Base-by-base conservation (phyloP, 495 filamentous ascomycete genomes). In the Monascus purpureus region DNA sequence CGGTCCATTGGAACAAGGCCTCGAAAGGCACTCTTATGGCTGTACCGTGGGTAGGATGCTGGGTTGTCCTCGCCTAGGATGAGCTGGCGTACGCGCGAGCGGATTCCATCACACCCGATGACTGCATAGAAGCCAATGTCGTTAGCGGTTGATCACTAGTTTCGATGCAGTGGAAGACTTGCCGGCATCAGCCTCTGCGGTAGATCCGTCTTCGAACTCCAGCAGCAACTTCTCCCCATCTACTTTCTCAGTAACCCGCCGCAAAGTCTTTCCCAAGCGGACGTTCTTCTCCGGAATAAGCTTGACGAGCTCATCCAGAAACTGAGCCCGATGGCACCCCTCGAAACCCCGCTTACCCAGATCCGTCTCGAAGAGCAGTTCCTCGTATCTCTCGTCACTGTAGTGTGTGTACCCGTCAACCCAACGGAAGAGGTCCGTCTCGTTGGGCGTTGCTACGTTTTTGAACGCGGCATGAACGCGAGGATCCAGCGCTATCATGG, bases 221-320 rank as follows among this genome's bases (percentile, higher is more conserved):
- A 77, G 33, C 2, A 58, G 22, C 2, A 67, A 41, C 14, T 59
- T 58, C 17, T 39, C 51, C 1, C 32, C 26, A 8, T 54, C 49
- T n/a, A n/a, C n/a, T n/a, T 7, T 46, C 53, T 68, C 13, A 78
- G 48, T 36, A 73, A 77, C 13, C 69, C 57, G 1, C 67, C 73
- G 1, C 75, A n/a, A n/a, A n/a, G n/a, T n/a, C n/a, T n/a, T n/a
- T n/a, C n/a, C n/a, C n/a, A n/a, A n/a, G n/a, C n/a, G n/a, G n/a
- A n/a, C n/a, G n/a, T n/a, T n/a, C n/a, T n/a, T n/a, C n/a, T n/a
- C n/a, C n/a, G n/a, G n/a, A n/a, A n/a, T n/a, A n/a, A n/a, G n/a
- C n/a, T n/a, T n/a, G n/a, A n/a, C n/a, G n/a, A n/a, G n/a, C n/a
- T n/a, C n/a, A n/a, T n/a, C n/a, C n/a, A n/a, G n/a, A n/a, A n/a